Evolutionary conservation across 805 yeast genomes (phyloP), one percentile per base, ranked within the genome.

Genomic region (Kodamaea fukazawae): DNA sequence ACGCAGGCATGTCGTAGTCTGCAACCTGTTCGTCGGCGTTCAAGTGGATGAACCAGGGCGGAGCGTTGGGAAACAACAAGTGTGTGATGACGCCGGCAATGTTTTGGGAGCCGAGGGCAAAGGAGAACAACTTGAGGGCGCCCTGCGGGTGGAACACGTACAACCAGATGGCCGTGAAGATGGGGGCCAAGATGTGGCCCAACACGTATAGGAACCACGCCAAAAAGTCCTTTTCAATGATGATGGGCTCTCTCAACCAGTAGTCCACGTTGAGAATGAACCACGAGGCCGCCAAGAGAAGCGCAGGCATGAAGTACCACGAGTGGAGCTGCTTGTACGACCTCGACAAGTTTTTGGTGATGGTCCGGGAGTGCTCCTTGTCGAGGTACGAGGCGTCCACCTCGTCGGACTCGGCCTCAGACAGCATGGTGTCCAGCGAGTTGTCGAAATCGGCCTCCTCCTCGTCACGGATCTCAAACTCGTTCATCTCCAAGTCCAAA

Each of bases 91-190:
- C 80, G 16, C 86, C 84, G 1, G 67, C 58, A 9, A 80, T 67
- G 49, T 80, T 82, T 54, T 80, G 86, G 8, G 68, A 37, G 2
- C 89, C 88, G 31, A 82, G 48, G 0, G 78, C 70, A n/a, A 71
- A 50, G 1, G 78, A 63, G 47, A 79, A 83, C 48, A 69, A 62
- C 44, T 72, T 75, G 9, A 79, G 38, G 0, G 78, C 75, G 0
- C 84, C 86, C n/a, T 81, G 84, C 1, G 80, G 70, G 38, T 81
- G 85, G 67, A 80, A 81, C 8, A 80, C 72, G 52, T 81, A 81
- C 11, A 83, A 61, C 63, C 81, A 83, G 13, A 78, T 68, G 1
- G 81, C 77, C 0, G 83, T 78, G 45, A 80, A 56, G 6, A 82
- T 72, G 1, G 88, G 86, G 4, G 73, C 76, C 17, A 76, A 65